Percentiles rank a stretch among this genome's conserved stretches.
Conservation (phyloP, 352 stramenopile species). For the Pythium vanterpoolii region DNA sequence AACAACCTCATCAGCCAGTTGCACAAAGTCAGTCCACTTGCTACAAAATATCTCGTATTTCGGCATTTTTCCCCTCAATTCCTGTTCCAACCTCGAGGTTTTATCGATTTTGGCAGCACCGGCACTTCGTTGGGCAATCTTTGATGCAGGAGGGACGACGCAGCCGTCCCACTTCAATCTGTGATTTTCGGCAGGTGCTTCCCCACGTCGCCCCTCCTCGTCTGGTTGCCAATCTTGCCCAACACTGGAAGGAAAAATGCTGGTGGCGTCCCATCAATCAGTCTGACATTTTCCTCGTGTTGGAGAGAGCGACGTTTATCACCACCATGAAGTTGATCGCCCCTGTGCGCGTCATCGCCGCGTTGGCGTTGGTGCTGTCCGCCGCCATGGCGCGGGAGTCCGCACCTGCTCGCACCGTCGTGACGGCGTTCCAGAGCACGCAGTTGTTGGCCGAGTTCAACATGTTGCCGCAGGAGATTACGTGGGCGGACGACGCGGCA, state of each 20-base stretch:
- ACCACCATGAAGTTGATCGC: conserved; percentile 15
- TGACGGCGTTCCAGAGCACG: conserved; percentile 13
- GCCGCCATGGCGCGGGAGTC: background rate
- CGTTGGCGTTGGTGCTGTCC: conserved; percentile 9
- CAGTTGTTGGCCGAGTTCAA: conserved; percentile 10
- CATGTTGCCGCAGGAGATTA: conserved; percentile 13
- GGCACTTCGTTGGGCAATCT: background rate
- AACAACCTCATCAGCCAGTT: background rate
- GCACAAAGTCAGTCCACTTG: background rate
- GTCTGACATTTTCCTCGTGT: background rate
- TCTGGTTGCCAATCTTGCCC: background rate
- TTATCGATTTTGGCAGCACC: background rate
- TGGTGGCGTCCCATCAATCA: background rate
- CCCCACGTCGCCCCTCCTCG: background rate
- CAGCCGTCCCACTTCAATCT: background rate
- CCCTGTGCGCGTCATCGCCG: background rate
- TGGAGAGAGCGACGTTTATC: background rate
- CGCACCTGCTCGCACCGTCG: background rate
- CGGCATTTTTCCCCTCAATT: background rate
- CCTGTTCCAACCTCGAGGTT: background rate
- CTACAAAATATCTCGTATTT: background rate
- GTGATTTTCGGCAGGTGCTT: background rate
- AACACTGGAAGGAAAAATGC: background rate
- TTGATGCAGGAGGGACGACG: conserved; percentile 6
- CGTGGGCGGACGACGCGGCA: conserved; percentile 2